Evolutionary conservation across 495 filamentous ascomycete genomes (phyloP).

Genomic region (Hypomontagnella submonticulosa): DNA sequence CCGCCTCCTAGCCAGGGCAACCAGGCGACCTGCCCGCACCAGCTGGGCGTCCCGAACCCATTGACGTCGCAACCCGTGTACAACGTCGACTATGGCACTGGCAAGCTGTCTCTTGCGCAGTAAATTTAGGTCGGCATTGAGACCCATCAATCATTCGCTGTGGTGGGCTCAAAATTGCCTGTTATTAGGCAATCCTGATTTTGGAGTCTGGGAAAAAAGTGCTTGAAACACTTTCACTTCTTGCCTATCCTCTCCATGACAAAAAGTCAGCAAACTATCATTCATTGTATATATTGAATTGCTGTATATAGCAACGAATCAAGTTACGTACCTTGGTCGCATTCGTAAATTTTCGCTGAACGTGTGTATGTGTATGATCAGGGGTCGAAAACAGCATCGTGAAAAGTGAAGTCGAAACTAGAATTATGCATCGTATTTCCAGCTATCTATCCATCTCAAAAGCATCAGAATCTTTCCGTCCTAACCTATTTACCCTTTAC

Average conservation of each 20-base stretch:
- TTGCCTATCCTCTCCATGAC: neutral
- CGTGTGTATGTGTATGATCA: no score
- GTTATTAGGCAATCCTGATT: neutral
- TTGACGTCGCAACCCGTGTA: conserved; percentile 35
- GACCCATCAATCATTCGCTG: neutral
- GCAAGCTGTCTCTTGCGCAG: conserved; percentile 27
- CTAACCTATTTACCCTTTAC: conserved; percentile 19
- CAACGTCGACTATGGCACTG: conserved; percentile 46
- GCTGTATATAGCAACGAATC: conserved; percentile 9
- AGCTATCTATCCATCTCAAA: conserved; percentile 6
- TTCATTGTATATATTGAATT: conserved; percentile 25
- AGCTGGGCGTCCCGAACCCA: conserved; percentile 26
- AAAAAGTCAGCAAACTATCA: conserved; percentile 1
- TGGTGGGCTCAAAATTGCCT: neutral
- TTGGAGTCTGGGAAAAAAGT: neutral
- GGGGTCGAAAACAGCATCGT: no score
- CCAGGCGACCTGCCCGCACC: conserved; percentile 44
- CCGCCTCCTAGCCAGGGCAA: conserved; percentile 37
- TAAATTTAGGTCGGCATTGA: neutral
- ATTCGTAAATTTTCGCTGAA: no score
- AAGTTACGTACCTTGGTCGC: neutral
- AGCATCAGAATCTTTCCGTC: conserved; percentile 9
- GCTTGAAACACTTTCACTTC: conserved; percentile 26
- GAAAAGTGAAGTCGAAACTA: neutral
- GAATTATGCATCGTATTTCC: conserved; percentile 13